Conservation (phyloP, 2,329 filamentous ascomycete species). For the Metarhizium humberi region DNA sequence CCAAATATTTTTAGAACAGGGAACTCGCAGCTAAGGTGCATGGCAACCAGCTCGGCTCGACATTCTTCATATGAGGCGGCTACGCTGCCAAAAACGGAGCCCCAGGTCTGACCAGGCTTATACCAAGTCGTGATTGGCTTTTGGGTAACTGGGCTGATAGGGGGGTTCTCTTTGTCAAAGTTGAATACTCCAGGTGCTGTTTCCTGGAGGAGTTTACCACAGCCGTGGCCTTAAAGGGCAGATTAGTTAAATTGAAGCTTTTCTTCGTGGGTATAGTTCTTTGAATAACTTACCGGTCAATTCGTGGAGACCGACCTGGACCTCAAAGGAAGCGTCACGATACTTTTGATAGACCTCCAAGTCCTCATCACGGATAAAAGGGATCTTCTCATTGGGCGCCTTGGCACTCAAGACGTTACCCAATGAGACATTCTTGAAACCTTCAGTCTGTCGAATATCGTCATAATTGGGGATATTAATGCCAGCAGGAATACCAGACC, state of each 20-base stretch:
- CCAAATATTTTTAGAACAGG: constrained; percentile 84
- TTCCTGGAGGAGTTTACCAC: constrained; percentile 88
- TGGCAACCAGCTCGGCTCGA: constrained; percentile 86
- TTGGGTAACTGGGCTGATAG: constrained; percentile 67
- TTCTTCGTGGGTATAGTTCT: background rate
- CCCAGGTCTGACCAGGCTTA: constrained; percentile 92
- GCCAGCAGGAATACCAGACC: constrained; percentile 57
- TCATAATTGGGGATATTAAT: constrained; percentile 67
- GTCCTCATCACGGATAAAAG: constrained; percentile 76
- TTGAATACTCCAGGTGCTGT: constrained; percentile 75
- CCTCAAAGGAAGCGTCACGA: constrained; percentile 82
- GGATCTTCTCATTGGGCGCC: constrained; percentile 83
- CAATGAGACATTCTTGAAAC: constrained; percentile 89
- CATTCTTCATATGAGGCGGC: constrained; percentile 92
- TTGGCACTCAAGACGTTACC: constrained; percentile 91
- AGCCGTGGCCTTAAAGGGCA: constrained; percentile 59
- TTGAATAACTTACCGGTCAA: constrained; percentile 40
- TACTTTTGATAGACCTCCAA: constrained; percentile 71
- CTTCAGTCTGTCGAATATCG: constrained; percentile 69
- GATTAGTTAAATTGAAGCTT: constrained; percentile 3
- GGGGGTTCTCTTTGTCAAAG: constrained; percentile 76
- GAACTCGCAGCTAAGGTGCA: constrained; percentile 85
- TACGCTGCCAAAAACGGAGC: constrained; percentile 79
- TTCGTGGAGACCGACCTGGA: constrained; percentile 92
- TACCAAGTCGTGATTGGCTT: constrained; percentile 78